These are phyloP conservation scores for Avena sativa DNA, from an alignment of 176 grass and related monocot genomes.

Conservation along the genomic window DNA sequence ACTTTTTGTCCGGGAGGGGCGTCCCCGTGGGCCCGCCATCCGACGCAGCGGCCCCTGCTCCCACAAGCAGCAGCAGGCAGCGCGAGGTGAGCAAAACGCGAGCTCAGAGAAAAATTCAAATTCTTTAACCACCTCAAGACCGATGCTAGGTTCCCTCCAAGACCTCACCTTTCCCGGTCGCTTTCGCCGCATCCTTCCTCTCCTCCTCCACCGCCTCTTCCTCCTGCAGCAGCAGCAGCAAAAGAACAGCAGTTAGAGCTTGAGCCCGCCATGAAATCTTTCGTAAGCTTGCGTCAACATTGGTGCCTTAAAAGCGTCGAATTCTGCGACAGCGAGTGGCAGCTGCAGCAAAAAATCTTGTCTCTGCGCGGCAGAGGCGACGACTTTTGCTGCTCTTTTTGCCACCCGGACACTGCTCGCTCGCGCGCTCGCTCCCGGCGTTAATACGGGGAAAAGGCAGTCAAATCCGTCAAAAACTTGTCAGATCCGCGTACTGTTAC, in stretches of 20 bases:
- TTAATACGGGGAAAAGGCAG: conserved; percentile 42
- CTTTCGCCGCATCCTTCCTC: conserved; percentile 56
- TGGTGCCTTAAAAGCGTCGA: not conserved
- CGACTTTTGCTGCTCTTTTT: conserved; percentile 38
- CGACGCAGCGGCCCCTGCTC: conserved; percentile 56
- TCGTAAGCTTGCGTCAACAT: not conserved
- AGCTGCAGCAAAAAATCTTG: conserved; percentile 35
- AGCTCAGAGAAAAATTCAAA: conserved; percentile 51
- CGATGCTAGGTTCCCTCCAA: conserved; percentile 68
- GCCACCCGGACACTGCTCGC: not conserved
- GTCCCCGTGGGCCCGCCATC: conserved; percentile 62
- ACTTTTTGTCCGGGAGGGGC: conserved; percentile 70
- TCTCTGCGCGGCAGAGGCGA: conserved; percentile 37
- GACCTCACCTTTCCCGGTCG: conserved; percentile 64
- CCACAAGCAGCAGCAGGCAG: conserved; percentile 41
- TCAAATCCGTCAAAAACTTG: conserved; percentile 63
- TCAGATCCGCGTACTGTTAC: conserved; percentile 57
- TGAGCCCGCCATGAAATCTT: conserved; percentile 23
- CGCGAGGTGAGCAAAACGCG: conserved; percentile 43
- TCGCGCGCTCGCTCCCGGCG: not conserved
- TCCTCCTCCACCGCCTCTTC: conserved; percentile 19
- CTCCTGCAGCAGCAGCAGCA: conserved; percentile 43
- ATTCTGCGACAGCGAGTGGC: not conserved
- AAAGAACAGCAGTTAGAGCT: conserved; percentile 33
- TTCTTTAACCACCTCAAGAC: conserved; percentile 36